Base-by-base conservation (phyloP, 495 filamentous ascomycete genomes). In the Aspergillus biplanus region DNA sequence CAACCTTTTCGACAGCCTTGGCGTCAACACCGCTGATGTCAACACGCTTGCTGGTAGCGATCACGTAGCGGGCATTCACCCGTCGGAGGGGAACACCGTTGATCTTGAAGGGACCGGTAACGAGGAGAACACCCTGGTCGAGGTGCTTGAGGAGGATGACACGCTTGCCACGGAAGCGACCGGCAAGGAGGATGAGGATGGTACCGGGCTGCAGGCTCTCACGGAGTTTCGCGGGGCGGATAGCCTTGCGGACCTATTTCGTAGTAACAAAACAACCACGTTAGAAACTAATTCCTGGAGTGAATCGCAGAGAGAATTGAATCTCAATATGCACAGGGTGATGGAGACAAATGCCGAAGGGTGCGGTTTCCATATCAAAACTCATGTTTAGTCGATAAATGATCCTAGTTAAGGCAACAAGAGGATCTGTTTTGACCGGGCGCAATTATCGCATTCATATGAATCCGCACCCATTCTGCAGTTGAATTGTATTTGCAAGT, bases 141-240 rank as follows among this genome's bases (percentile, higher is more conserved):
- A 99, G 92, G 82, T 89, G 85, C 87, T 97, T 98, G 78, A 99
- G 91, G 79, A 97, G 93, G 75, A 99, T 84, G 74, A 99, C 96
- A 77, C 96, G 96, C 91, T 97, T 98, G 85, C 96, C 96, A 73
- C 96, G 95, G 91, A 98, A 99, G 75, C 96, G 95, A 73, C 96
- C 96, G 81, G 96, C 95, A 74, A 99, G 92, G 78, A 99, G 91
- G 80, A 99, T 98, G 73, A 99, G 88, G 73, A 98, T 85, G 76
- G 92, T 89, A 78, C 96, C 96, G 77, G 95, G 96, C 76, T 88
- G 83, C 72, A 99, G 93, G 66, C 90, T 89, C 70, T 89, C 79
- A 70, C 96, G 93, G 68, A 91, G 85, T 78, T 91, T 89, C 73
- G 93, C 86, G 62, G 92, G 84, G 68, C 92, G 92, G 76, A 92